Percentiles rank a stretch among this genome's conserved stretches.
Evolutionary conservation across 352 stramenopile species (phyloP).

Genomic region (Blastocystis sp.): DNA sequence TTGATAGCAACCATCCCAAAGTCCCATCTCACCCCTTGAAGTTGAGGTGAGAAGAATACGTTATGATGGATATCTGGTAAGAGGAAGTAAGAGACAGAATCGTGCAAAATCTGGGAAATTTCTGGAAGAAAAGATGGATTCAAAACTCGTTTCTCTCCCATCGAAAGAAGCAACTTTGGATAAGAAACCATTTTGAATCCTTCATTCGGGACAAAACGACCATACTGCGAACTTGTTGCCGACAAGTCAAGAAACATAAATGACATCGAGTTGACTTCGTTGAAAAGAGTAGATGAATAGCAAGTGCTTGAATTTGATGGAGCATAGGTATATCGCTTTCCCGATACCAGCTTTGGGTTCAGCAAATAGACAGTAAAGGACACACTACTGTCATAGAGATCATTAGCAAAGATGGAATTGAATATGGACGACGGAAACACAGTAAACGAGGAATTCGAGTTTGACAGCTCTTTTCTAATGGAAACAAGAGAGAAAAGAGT

Average conservation of each 20-base stretch:
- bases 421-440: not conserved
- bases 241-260: conserved; percentile 40
- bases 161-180: not conserved
- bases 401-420: not conserved
- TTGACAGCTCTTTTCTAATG: not conserved
- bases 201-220: not conserved
- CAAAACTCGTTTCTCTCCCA: not conserved
- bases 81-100: not conserved
- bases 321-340: not conserved
- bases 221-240: not conserved
- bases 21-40: not conserved
- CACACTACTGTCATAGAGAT: conserved; percentile 43
- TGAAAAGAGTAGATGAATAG: not conserved
- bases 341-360: not conserved
- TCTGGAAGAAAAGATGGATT: conserved; percentile 45
- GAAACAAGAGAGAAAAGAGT: not conserved
- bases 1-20: not conserved
- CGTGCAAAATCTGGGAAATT: not conserved
- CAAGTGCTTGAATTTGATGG: not conserved
- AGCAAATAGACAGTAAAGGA: conserved; percentile 48
- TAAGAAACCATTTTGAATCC: conserved; percentile 35
- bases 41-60: not conserved
- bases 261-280: not conserved
- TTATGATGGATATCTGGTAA: not conserved
- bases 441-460: not conserved